Conservation (phyloP, 164 flowering plant genomes). For the Protea cynaroides region DNA sequence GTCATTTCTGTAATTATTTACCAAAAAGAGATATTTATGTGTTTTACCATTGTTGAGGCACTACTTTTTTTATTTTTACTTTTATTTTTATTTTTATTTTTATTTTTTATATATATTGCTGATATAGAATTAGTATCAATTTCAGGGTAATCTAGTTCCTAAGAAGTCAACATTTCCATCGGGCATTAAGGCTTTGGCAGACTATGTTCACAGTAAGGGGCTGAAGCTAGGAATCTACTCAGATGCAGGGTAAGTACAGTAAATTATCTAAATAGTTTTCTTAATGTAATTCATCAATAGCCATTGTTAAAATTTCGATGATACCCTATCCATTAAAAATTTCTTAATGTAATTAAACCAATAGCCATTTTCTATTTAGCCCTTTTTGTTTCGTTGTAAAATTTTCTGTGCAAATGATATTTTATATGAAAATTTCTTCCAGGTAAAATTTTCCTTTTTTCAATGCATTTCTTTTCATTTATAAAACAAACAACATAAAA, state of each 20-base stretch:
- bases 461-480: too few species aligned
- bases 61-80: too few species aligned
- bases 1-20: too few species aligned
- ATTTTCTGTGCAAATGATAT: too few species aligned
- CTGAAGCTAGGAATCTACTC: constrained; percentile 70
- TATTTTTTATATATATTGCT: too few species aligned
- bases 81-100: too few species aligned
- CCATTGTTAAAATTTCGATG: background rate
- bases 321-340: background rate
- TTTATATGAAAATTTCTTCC: too few species aligned
- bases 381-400: background rate
- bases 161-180: constrained; percentile 53
- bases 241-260: constrained; percentile 52
- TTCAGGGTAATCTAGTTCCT: constrained; percentile 48
- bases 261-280: background rate
- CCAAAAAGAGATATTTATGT: too few species aligned
- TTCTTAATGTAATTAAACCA: too few species aligned
- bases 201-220: constrained; percentile 65
- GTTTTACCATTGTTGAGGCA: too few species aligned
- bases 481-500: too few species aligned
- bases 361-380: background rate
- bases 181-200: constrained; percentile 61
- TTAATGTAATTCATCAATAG: background rate
- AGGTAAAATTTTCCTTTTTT: too few species aligned
- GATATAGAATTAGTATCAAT: background rate